Evolutionary conservation across 2,329 filamentous ascomycete species (phyloP), one percentile per base, ranked within the genome.

Genomic region (Sporothrix inflata): DNA sequence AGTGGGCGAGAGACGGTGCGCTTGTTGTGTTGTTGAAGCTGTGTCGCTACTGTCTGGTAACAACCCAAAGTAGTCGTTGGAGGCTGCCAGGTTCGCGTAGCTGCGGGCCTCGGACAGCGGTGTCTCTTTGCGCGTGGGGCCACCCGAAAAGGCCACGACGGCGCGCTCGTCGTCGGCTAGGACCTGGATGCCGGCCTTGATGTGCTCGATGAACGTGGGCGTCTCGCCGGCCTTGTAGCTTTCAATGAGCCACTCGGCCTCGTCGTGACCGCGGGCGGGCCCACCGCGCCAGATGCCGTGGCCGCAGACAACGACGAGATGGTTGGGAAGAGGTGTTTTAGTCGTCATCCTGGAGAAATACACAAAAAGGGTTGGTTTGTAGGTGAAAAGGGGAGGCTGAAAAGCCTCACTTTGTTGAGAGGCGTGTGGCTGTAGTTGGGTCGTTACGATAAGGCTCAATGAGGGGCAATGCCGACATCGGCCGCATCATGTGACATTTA

Each of bases 301-400:
- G 79, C 94, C 94, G 83, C 93, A 96, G 68, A 97, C 91, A 65
- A 97, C 83, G 69, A 97, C 88, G 12, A 97, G 85, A 75, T 92
- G 86, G 5, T 80, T 81, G 38, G 83, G 81, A 0, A 70, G 72
- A 16, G 66, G 53, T 77, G 53, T 0, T 38, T 27, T 2, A 2
- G 55, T 24, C 3, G 61, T 27, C 70, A 71, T 71, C 27, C 16
- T 21, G 9, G 12, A 2, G 24, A 75, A 75, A 30, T 8, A 8
- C 30, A 7, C 34, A 7, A 27, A 3, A 21, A 4, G 1, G 2
- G 21, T 19, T 16, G 34, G 5, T 63, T 71, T 27, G 24, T 9
- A 8, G 21, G 53, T 19, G 19, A 21, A n/a, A 12, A 16, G 38
- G 2, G n/a, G 24, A 38, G 12, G 3, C 6, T 24, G 21, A 30